Evolutionary conservation across 78 protist species (phyloP), one percentile per base, ranked within the genome.

Genomic region (Acrasis kona): DNA sequence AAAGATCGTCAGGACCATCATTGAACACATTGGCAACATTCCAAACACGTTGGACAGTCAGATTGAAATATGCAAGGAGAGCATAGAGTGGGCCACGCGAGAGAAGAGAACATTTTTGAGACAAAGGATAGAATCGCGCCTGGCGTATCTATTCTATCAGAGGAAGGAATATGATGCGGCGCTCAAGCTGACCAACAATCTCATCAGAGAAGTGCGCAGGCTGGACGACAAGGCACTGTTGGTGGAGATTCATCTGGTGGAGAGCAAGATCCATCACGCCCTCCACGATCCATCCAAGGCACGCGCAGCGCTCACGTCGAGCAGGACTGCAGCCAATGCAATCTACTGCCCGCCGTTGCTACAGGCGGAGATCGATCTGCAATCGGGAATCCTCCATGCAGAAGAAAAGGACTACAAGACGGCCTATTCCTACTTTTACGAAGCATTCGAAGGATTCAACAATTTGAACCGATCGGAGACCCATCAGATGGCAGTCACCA

Each of bases 331-430:
- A 6, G 97, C 98, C 9, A 94, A 93, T 73, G 83, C 97, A 31
- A 93, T 95, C 72, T 95, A 95, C 77, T 91, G 97, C 87, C 97
- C 97, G 40, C 98, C 98, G 10, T 67, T 31, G 36, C 84, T 91
- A 34, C 99, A 96, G 74, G 96, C 93, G 5, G 85, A 84, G 38
- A 82, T 93, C 50, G 96, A 95, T 68, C 72, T 87, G 82, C 93
- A 89, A 82, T 57, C 91, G 8, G 99, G 99, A 32, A 74, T 89
- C 3, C 79, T 97, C 9, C 88, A 91, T 40, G 95, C 98, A 7
- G 97, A 97, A 78, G 99, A 97, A 80, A 84, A 83, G 50, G 99
- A 97, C 78, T 95, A 64, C 83, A 95, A 95, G 85, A 95, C 98
- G 0, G 97, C 97, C 41, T 93, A 83, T 69, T 93, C 97, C 4